Evolutionary conservation across 2,329 filamentous ascomycete species (phyloP).

Genomic region (Monosporascus sp.): DNA sequence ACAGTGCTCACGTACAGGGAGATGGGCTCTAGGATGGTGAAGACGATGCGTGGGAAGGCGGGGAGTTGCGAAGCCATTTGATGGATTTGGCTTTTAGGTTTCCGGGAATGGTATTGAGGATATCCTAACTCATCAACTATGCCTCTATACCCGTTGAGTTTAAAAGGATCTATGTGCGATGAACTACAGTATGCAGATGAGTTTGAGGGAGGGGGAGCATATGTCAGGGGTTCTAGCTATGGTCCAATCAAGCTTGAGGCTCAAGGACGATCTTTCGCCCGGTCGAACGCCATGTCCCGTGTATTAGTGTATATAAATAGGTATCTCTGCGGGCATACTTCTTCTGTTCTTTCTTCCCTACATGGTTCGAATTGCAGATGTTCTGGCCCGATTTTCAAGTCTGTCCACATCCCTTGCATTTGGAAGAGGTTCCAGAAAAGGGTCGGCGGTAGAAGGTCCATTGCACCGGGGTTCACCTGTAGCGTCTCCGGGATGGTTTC

Average conservation of each 20-base stretch:
- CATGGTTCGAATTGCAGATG: no score
- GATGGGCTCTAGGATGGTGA: constrained; percentile 64
- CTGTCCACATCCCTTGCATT: neutral
- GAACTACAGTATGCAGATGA: no score
- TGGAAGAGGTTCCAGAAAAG: neutral
- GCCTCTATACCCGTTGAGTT: no score
- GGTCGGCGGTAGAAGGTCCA: neutral
- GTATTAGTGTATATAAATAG: neutral
- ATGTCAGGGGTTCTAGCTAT: neutral
- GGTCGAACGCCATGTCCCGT: neutral
- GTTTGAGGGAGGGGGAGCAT: no score
- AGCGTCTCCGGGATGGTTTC: neutral
- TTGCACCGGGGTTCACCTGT: neutral
- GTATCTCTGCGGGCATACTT: no score
- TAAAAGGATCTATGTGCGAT: no score
- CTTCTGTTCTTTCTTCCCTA: no score
- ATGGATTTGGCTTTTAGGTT: no score
- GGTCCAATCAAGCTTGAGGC: neutral
- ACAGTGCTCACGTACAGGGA: constrained; percentile 48
- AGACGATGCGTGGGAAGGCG: constrained; percentile 57
- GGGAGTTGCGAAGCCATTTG: constrained; percentile 56
- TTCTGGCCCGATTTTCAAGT: no score
- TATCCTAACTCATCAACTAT: no score
- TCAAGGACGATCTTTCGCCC: neutral
- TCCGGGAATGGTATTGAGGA: no score